phyloP scores from a whole-genome alignment of 257 asterid species.

The Craterostigma plantagineum region DNA sequence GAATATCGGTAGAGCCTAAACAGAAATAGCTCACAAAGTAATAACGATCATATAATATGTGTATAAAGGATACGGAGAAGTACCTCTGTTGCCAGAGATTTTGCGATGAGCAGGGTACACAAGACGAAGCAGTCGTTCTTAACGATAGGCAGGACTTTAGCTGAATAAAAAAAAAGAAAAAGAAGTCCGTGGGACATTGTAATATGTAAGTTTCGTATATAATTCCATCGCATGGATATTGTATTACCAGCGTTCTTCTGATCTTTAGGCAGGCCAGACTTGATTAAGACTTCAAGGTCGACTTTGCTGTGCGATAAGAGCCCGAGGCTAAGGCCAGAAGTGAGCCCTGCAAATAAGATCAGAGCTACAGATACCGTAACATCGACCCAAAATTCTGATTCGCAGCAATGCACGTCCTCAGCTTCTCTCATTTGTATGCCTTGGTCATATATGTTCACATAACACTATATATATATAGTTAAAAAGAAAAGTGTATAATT shows the following conservation, averaged over 20 bases:
- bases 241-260: slow-evolving; percentile 43
- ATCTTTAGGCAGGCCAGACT: slow-evolving; percentile 64
- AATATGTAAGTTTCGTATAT: too few relatives aligned
- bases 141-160: slow-evolving; percentile 66
- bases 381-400: slow-evolving; percentile 71
- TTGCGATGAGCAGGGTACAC: slow-evolving; percentile 74
- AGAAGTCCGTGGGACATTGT: too few relatives aligned
- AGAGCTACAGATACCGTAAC: slow-evolving; percentile 30
- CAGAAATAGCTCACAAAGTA: too few relatives aligned
- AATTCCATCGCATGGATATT: too few relatives aligned
- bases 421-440: slow-evolving; percentile 42
- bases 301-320: slow-evolving; percentile 81
- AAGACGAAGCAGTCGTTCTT: slow-evolving; percentile 72
- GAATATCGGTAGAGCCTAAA: slow-evolving; percentile 65
- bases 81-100: slow-evolving; percentile 88
- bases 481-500: too few relatives aligned
- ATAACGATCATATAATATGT: too few relatives aligned
- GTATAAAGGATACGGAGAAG: background rate
- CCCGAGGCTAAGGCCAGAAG: slow-evolving; percentile 84
- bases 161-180: too few relatives aligned
- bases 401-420: slow-evolving; percentile 85
- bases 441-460: background rate
- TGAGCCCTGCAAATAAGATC: slow-evolving; percentile 75
- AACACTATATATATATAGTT: too few relatives aligned
- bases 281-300: slow-evolving; percentile 66